These are phyloP conservation scores for Porogramme epimiltina DNA, from an alignment of 1,284 basidiomycete species.

Conservation along the genomic window DNA sequence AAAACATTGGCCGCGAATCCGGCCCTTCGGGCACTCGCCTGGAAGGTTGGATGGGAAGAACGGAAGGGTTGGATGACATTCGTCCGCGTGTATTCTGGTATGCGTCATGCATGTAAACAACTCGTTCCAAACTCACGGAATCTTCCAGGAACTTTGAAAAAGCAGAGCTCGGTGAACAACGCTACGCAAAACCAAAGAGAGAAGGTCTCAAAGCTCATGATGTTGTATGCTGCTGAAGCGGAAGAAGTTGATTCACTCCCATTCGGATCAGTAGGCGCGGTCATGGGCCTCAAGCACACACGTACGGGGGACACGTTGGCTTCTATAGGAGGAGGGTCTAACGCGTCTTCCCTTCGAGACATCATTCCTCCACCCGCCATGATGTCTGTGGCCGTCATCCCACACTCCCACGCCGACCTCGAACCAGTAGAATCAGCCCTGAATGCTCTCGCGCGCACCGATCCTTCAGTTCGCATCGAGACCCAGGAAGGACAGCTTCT, in stretches of 20 bases:
- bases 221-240: slow-evolving; percentile 80
- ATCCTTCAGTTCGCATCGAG: slow-evolving; percentile 82
- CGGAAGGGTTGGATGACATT: slow-evolving; percentile 90
- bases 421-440: slow-evolving; percentile 78
- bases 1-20: slow-evolving; percentile 37
- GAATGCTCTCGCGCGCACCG: slow-evolving; percentile 76
- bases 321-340: slow-evolving; percentile 42
- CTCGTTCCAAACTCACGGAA: background rate
- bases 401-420: slow-evolving; percentile 80
- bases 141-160: slow-evolving; percentile 64
- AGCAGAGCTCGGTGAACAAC: slow-evolving; percentile 67
- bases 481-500: slow-evolving; percentile 82
- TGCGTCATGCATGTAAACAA: slow-evolving; percentile 15
- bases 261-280: slow-evolving; percentile 84
- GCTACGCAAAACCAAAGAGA: slow-evolving; percentile 72
- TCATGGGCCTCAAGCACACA: slow-evolving; percentile 82
- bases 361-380: slow-evolving; percentile 78
- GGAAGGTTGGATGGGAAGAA: slow-evolving; percentile 90
- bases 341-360: slow-evolving; percentile 52
- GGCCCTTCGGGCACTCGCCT: slow-evolving; percentile 71
- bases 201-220: slow-evolving; percentile 73
- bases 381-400: slow-evolving; percentile 80
- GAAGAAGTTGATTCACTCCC: slow-evolving; percentile 81
- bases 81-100: slow-evolving; percentile 86
- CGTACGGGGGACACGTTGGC: slow-evolving; percentile 88